A percentile compares a stretch with the other conserved stretches of the same genome.
phyloP scores from a whole-genome alignment of 2,329 filamentous ascomycete genomes.

The Alternaria gansuensis region DNA sequence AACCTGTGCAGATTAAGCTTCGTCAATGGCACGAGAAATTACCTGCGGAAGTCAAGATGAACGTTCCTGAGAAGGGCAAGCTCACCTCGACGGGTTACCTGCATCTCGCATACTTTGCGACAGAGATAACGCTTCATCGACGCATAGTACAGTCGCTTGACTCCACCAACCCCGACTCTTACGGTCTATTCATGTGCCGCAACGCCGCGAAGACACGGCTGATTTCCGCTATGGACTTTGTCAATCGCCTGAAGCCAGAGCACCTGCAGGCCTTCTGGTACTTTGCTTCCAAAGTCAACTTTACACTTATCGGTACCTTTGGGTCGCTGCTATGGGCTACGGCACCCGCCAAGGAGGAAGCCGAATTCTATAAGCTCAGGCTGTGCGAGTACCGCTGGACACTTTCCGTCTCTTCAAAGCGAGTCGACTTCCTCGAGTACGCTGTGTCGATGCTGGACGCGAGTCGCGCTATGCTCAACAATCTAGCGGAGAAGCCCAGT shows the following conservation, averaged over 20 bases:
- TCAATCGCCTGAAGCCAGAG: slow-evolving; percentile 85
- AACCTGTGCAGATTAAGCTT: slow-evolving; percentile 82
- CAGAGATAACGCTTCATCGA: slow-evolving; percentile 91
- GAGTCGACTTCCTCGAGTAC: slow-evolving; percentile 62
- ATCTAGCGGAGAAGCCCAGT: slow-evolving; percentile 57
- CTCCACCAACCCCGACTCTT: slow-evolving; percentile 69
- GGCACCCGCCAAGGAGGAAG: slow-evolving; percentile 84
- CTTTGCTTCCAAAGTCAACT: slow-evolving; percentile 87
- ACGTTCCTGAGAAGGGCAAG: slow-evolving; percentile 57
- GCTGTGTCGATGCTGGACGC: slow-evolving; percentile 59
- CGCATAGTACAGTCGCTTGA: slow-evolving; percentile 85
- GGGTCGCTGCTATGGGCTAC: slow-evolving; percentile 90
- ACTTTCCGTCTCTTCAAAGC: slow-evolving; percentile 82
- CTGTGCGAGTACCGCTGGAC: slow-evolving; percentile 95
- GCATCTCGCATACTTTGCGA: slow-evolving; percentile 91
- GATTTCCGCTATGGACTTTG: slow-evolving; percentile 96
- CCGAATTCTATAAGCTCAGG: slow-evolving; percentile 87
- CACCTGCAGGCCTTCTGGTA: slow-evolving; percentile 95
- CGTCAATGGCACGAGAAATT: slow-evolving; percentile 82
- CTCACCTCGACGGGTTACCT: slow-evolving; percentile 68
- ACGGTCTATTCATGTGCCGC: slow-evolving; percentile 90
- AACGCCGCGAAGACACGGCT: slow-evolving; percentile 92
- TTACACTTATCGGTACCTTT: slow-evolving; percentile 93
- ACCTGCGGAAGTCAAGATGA: slow-evolving; percentile 72
- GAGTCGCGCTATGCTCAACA: slow-evolving; percentile 55